phyloP scores from a whole-genome alignment of 1,139 yeast genomes.

The Yarrowia galli region DNA sequence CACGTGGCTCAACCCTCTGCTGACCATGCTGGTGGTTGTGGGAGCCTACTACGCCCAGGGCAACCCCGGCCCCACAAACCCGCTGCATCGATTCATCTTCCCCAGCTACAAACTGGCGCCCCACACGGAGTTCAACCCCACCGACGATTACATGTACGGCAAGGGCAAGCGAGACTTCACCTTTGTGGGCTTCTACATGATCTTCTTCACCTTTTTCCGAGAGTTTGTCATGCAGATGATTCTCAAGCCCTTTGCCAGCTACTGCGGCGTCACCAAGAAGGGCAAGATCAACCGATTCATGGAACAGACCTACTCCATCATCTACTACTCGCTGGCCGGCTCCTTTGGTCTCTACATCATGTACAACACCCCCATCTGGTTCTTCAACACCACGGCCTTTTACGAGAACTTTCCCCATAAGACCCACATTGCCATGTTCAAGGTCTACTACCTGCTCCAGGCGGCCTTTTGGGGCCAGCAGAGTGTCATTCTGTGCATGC shows the following conservation, averaged over 20 bases:
- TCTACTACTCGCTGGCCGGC: constrained; percentile 82
- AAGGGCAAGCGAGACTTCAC: constrained; percentile 85
- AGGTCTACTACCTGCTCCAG: constrained; percentile 85
- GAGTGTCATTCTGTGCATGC: constrained; percentile 78
- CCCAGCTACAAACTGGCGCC: constrained; percentile 70
- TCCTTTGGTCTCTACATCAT: constrained; percentile 90
- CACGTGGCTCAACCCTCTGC: constrained; percentile 79
- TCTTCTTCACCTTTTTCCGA: constrained; percentile 87
- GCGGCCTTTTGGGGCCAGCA: constrained; percentile 99
- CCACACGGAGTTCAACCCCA: constrained; percentile 41
- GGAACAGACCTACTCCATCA: constrained; percentile 88
- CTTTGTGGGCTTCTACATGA: constrained; percentile 80
- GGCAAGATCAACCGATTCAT: constrained; percentile 79
- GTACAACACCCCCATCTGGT: constrained; percentile 86
- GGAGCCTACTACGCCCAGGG: constrained; percentile 48
- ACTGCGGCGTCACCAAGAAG: constrained; percentile 61
- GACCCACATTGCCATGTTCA: constrained; percentile 72
- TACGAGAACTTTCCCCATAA: constrained; percentile 84
- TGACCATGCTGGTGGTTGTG: constrained; percentile 53
- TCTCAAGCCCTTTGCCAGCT: constrained; percentile 71
- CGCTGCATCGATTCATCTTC: constrained; percentile 68
- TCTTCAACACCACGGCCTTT: constrained; percentile 81
- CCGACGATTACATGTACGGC: constrained; percentile 61
- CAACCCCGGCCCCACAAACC: constrained; percentile 63
- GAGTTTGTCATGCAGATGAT: constrained; percentile 89